Conservation (phyloP, 1,284 basidiomycete species). For the Sporisorium exsertum region DNA sequence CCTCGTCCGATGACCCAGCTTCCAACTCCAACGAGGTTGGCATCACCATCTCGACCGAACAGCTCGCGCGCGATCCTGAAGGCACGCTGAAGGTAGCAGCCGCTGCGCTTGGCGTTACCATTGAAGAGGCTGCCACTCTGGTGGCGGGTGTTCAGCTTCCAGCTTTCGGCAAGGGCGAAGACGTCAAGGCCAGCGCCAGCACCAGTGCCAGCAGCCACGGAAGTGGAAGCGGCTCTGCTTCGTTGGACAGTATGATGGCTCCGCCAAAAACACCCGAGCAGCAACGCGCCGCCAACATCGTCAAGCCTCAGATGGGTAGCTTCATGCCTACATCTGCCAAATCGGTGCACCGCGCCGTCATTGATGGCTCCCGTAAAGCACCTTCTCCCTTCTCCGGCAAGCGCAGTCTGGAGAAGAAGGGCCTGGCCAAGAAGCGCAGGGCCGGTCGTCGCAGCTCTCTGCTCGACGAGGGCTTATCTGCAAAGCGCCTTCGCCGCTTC, state of each 20-base stretch:
- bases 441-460: slow-evolving; percentile 36
- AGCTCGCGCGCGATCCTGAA: slow-evolving; percentile 53
- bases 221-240: slow-evolving; percentile 15
- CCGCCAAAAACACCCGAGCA: slow-evolving; percentile 45
- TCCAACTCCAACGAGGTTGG: slow-evolving; percentile 42
- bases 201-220: slow-evolving; percentile 16
- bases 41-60: slow-evolving; percentile 57
- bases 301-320: slow-evolving; percentile 63
- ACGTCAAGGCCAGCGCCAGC: not conserved
- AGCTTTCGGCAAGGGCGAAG: not conserved
- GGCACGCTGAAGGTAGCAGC: slow-evolving; percentile 52
- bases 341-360: slow-evolving; percentile 66
- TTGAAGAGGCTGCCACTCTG: slow-evolving; percentile 47
- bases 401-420: slow-evolving; percentile 54
- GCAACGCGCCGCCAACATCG: slow-evolving; percentile 26
- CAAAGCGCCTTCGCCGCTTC: slow-evolving; percentile 56
- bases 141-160: slow-evolving; percentile 51
- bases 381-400: slow-evolving; percentile 64
- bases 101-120: slow-evolving; percentile 45
- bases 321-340: slow-evolving; percentile 64
- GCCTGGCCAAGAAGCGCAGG: slow-evolving; percentile 54
- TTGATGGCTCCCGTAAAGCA: slow-evolving; percentile 64
- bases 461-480: slow-evolving; percentile 41
- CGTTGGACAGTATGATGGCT: slow-evolving; percentile 18
- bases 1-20: slow-evolving; percentile 33